phyloP scores from a whole-genome alignment of 495 filamentous ascomycete species.

The Penicillium angulare region DNA sequence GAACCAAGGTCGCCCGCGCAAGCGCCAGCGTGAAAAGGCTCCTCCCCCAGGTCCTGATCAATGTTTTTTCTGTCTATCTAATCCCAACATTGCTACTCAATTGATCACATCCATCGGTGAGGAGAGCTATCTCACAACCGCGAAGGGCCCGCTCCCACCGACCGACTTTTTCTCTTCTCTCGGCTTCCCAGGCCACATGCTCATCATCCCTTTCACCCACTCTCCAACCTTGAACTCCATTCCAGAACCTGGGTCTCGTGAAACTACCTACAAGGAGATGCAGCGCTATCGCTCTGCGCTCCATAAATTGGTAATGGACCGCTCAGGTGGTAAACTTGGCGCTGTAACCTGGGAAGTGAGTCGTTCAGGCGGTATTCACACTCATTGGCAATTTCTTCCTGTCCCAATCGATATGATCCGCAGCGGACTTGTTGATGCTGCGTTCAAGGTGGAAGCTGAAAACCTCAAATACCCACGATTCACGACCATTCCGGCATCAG shows the following conservation, averaged over 20 bases:
- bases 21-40: constrained; percentile 46
- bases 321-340: constrained; percentile 57
- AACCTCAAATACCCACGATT: constrained; percentile 66
- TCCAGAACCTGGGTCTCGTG: constrained; percentile 51
- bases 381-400: constrained; percentile 94
- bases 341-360: constrained; percentile 90
- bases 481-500: constrained; percentile 22
- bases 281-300: constrained; percentile 67
- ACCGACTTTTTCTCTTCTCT: constrained; percentile 63
- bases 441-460: constrained; percentile 80
- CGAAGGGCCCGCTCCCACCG: constrained; percentile 84
- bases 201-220: constrained; percentile 87
- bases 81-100: constrained; percentile 76
- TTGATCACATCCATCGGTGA: constrained; percentile 85
- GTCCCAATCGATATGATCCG: constrained; percentile 61
- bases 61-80: constrained; percentile 95
- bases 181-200: constrained; percentile 78
- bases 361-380: constrained; percentile 72
- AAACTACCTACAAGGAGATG: constrained; percentile 72
- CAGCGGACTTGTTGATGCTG: constrained; percentile 73
- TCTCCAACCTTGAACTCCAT: constrained; percentile 64
- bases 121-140: constrained; percentile 82
- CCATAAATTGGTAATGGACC: constrained; percentile 62
- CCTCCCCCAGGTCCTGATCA: constrained; percentile 69
- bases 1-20: constrained; percentile 39